Evolutionary conservation across 2,329 filamentous ascomycete genomes (phyloP).

Genomic region (Sclerotinia glacialis): DNA sequence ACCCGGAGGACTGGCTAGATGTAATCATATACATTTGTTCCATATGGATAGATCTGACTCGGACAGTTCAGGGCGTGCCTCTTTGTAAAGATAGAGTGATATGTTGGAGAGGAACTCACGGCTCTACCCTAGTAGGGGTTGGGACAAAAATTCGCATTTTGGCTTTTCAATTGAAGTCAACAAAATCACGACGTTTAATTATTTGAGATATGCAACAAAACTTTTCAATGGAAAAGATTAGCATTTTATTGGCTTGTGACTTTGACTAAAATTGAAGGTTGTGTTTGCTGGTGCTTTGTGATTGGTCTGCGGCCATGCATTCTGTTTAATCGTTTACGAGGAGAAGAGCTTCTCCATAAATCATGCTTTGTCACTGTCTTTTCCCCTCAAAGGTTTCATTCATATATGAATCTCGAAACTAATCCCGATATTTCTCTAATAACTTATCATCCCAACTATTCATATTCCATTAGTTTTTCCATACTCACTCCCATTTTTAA

Average conservation of each 20-base stretch:
- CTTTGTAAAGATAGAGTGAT: constrained; percentile 10
- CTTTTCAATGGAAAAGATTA: neutral
- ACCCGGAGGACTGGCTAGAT: constrained; percentile 21
- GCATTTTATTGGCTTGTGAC: neutral
- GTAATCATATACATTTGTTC: constrained; percentile 23
- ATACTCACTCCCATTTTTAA: neutral
- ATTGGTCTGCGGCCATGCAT: constrained; percentile 1
- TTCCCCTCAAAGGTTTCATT: neutral
- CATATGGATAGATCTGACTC: constrained; percentile 21
- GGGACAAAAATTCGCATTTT: neutral
- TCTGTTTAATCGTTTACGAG: constrained; percentile 24
- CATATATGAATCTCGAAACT: neutral
- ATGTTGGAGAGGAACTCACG: neutral
- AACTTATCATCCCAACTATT: constrained; percentile 53
- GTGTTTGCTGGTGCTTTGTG: constrained; percentile 1
- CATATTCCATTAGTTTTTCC: constrained; percentile 33
- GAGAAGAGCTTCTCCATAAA: neutral
- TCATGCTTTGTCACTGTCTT: neutral
- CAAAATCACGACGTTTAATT: constrained; percentile 4
- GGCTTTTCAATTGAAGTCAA: neutral
- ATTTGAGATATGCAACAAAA: constrained; percentile 15
- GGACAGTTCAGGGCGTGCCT: neutral
- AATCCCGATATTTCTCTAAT: constrained; percentile 52
- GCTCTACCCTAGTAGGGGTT: neutral
- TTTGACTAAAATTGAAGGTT: constrained; percentile 7